Base-by-base conservation (phyloP, 768 basidiomycete species). In the Hirschioporus abietinus region DNA sequence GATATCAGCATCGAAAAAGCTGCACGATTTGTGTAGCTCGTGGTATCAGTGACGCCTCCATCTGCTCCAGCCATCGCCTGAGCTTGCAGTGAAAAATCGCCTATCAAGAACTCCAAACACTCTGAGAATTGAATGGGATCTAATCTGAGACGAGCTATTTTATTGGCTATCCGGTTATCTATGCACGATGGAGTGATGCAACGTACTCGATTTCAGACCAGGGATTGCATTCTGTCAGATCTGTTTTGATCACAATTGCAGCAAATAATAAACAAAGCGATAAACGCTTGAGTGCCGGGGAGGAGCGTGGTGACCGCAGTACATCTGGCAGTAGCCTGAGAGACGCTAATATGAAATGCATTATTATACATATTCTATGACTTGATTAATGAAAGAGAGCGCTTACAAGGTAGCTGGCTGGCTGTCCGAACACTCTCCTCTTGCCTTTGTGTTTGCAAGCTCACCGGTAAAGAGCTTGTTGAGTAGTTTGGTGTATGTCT, bases 351-450 rank as follows among this genome's bases (percentile, higher is more conserved):
- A 15, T 23, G 42, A 10, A 64, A 59, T 23, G 4, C 26, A 62
- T 24, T 18, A 42, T 24, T 18, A 42, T 34, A 26, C 30, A 30
- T 30, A 2, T 30, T 30, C 10, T 27, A 52, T 57, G 27, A 64
- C 6, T 27, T 52, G 7, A 25, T 24, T 15, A 1, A 58, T 10
- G 18, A 15, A 34, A 8, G 35, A 35, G 30, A 63, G 17, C 58
- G 65, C 71, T 68, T 74, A 88, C 90, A 82, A 67, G 91, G 91
- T n/a, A 93, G 76, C 69, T 92, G 90, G 25, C 82, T 76, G 5
- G 88, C 86, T 57, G 88, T 89, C 57, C 81, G 80, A 34, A 91
- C 72, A 65, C 75, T 76, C 66, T 87, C 83, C 20, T 85, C 80
- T 57, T 84, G 80, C 66, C 77, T 78, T 64, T 84, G 84, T 67